phyloP scores from a whole-genome alignment of 2,329 filamentous ascomycete species.

The Penicillium psychrosexuale region DNA sequence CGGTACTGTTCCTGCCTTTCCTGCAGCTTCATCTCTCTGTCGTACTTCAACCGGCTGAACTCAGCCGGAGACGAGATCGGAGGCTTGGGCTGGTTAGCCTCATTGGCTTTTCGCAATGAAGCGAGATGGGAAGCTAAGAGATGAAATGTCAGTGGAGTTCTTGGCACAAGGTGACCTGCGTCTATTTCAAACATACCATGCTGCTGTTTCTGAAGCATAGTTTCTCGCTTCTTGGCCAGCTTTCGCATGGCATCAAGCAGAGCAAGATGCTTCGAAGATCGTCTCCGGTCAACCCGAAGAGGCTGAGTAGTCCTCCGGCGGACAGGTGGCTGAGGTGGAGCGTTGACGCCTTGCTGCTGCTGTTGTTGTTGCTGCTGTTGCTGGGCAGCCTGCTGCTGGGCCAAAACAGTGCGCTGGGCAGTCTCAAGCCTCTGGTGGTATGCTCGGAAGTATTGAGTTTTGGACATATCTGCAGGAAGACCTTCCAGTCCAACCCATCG shows the following conservation, averaged over 20 bases:
- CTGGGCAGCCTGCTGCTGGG: conserved; percentile 53
- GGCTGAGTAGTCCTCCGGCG: conserved; percentile 72
- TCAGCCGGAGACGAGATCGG: conserved; percentile 76
- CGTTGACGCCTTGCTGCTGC: conserved; percentile 50
- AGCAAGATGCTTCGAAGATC: conserved; percentile 80
- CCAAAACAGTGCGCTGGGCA: conserved; percentile 58
- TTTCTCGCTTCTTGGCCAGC: conserved; percentile 89
- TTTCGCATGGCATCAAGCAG: conserved; percentile 95
- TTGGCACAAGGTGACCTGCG: background rate
- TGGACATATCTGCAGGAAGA: conserved; percentile 86
- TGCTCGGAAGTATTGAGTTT: conserved; percentile 89
- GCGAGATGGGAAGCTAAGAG: conserved; percentile 62
- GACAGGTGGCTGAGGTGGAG: conserved; percentile 53
- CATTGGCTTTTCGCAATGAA: conserved; percentile 76
- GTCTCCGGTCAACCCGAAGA: conserved; percentile 78
- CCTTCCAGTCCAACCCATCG: conserved; percentile 92
- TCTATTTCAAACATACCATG: conserved; percentile 53
- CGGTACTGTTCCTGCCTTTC: conserved; percentile 59
- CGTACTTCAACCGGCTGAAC: conserved; percentile 84
- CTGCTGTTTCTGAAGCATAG: conserved; percentile 78
- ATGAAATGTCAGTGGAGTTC: conserved; percentile 13
- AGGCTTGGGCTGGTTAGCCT: conserved; percentile 58
- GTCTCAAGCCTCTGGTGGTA: conserved; percentile 63
- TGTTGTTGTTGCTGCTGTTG: conserved; percentile 53
- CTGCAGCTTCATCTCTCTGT: conserved; percentile 69